phyloP scores from a whole-genome alignment of 2,329 filamentous ascomycete species.

The Phialemonium atrogriseum region DNA sequence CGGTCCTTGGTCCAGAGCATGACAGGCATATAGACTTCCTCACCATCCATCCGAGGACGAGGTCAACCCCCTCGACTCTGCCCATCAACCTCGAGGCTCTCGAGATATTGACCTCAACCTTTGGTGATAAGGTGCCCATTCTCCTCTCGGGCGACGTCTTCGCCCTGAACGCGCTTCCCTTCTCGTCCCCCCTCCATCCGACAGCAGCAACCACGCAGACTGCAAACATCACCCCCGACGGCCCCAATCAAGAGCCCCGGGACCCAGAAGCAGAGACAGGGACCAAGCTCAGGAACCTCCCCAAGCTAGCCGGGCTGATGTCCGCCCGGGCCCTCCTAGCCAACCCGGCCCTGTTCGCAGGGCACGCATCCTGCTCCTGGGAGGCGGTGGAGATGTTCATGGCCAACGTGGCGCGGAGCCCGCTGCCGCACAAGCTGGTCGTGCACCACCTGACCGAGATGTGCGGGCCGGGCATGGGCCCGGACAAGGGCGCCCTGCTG shows the following conservation, averaged over 20 bases:
- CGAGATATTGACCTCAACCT: conserved; percentile 42
- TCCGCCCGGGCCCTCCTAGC: conserved; percentile 59
- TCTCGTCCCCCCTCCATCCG: conserved; percentile 25
- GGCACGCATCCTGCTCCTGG: conserved; percentile 49
- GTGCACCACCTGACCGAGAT: conserved; percentile 62
- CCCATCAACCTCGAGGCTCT: conserved; percentile 57
- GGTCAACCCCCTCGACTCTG: conserved; percentile 49
- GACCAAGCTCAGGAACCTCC: conserved; percentile 20
- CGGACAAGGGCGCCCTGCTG: conserved; percentile 43
- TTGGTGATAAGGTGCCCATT: conserved; percentile 48
- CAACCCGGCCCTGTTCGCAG: conserved; percentile 59
- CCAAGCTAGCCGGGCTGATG: conserved; percentile 56
- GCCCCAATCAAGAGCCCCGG: conserved; percentile 20
- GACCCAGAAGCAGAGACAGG: background rate
- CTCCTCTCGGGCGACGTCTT: conserved; percentile 65
- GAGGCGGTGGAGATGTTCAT: conserved; percentile 56
- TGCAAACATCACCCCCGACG: conserved; percentile 5
- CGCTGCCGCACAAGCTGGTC: conserved; percentile 55
- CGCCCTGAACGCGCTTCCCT: conserved; percentile 41
- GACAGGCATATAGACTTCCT: conserved; percentile 55
- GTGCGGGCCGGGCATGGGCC: conserved; percentile 48
- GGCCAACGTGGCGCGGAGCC: conserved; percentile 44
- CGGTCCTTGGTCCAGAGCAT: conserved; percentile 46
- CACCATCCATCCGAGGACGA: conserved; percentile 61
- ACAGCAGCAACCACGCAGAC: conserved; percentile 11